Evolutionary conservation across 495 filamentous ascomycete species (phyloP).

Genomic region (Sporormia fimetaria): DNA sequence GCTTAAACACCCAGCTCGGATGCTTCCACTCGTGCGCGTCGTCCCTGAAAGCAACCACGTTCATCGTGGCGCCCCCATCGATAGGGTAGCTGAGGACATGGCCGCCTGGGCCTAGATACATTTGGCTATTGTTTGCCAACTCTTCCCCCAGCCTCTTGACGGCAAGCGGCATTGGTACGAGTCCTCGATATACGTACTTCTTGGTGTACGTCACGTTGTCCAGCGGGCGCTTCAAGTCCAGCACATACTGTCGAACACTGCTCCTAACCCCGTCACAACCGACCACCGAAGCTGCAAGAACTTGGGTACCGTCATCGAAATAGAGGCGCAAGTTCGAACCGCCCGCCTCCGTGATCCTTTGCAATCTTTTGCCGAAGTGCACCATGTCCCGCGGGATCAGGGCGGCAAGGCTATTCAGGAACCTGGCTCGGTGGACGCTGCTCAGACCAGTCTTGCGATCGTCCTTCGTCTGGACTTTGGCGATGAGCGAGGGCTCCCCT

Average conservation of each 20-base stretch:
- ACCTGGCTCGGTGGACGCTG: slow-evolving; percentile 42
- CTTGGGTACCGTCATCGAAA: slow-evolving; percentile 46
- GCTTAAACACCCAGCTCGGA: neutral
- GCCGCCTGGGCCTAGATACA: slow-evolving; percentile 47
- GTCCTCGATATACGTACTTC: slow-evolving; percentile 47
- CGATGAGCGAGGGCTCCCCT: slow-evolving; percentile 2
- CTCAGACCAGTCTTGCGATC: slow-evolving; percentile 3
- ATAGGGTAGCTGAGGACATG: slow-evolving; percentile 58
- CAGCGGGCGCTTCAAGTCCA: too few relatives aligned
- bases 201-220: too few relatives aligned
- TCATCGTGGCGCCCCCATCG: slow-evolving; percentile 50
- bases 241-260: slow-evolving; percentile 36
- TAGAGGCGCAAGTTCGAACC: slow-evolving; percentile 33
- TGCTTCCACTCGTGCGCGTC: neutral
- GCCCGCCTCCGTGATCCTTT: slow-evolving; percentile 22
- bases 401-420: slow-evolving; percentile 48
- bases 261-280: slow-evolving; percentile 51
- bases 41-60: slow-evolving; percentile 26
- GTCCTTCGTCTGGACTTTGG: slow-evolving; percentile 3
- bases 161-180: slow-evolving; percentile 51
- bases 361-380: slow-evolving; percentile 35
- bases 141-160: slow-evolving; percentile 42
- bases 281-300: slow-evolving; percentile 36
- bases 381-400: slow-evolving; percentile 41
- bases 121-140: slow-evolving; percentile 39